Base-by-base conservation (phyloP, 2,329 filamentous ascomycete genomes). In the Coleophoma cylindrospora region DNA sequence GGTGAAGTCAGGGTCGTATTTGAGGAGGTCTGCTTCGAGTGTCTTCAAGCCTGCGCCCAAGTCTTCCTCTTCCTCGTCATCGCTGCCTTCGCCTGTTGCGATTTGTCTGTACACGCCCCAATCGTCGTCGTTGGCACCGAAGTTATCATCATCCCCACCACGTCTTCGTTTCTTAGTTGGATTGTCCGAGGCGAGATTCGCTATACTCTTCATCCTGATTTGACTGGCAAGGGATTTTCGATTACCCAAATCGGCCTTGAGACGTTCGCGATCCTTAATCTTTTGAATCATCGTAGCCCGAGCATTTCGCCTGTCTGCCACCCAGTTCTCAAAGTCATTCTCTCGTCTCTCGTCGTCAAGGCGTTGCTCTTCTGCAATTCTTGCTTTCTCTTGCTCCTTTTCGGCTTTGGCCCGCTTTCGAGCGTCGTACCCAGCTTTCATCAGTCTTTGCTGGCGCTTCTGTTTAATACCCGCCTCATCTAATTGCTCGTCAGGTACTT, bases 91-190 rank as follows among this genome's bases (percentile, higher is more conserved):
- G 46, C 90, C 91, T 1, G 88, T 90, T 2, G 90, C 89, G 50
- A 97, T 95, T 38, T 89, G 89, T 48, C 94, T 86, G 69, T 99
- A 99, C 13, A 99, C 90, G 51, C 90, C 90, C 94, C 94, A 99
- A 68, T 99, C 94, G 50, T 95, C 91, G 64, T 99, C 94, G 67
- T 99, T 92, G 45, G 91, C 91, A 50, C 94, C 94, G 64, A 99
- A 99, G 53, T 89, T 91, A 65, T 99, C 94, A 61, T 99, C 94
- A 64, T 97, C 92, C 4, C 86, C 89, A 8, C 90, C 91, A 15
- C 91, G 84, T 13, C 90, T 78, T 50, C 92, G 82, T 69, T 96
- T 95, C 67, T 91, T 91, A 56, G 78, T 74, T 1, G 92, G 91
- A 6, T 82, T 84, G 67, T 99, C 94, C 0, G 92, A 91, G 3